Evolutionary conservation across 805 yeast genomes (phyloP), one percentile per base, ranked within the genome.

Genomic region (Metschnikowia lochheadii): DNA sequence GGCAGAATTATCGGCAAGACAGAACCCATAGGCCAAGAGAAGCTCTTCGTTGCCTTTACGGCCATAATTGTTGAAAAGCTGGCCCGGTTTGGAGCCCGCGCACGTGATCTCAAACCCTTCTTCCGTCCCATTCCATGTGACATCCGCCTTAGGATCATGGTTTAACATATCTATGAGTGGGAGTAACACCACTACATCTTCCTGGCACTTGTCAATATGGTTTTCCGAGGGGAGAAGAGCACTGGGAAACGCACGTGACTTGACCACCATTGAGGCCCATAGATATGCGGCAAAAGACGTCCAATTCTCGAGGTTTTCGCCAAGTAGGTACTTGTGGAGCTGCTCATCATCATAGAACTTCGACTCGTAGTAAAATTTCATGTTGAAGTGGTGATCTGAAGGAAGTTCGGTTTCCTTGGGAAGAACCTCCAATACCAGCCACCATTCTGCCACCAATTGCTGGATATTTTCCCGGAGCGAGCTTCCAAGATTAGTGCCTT

Each of bases 11-110:
- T 78, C 67, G 15, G 76, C 76, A 2, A 83, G 44, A 8, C 82
- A 77, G 66, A 91, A 91, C 0, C 97, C 97, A 64, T 91, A 91
- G 0, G 85, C 90, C 57, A 90, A 68, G 5, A 91, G 65, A 26
- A 90, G 66, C 56, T 89, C 96, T 55, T 87, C 95, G 61, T 89
- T 90, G 0, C 94, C 86, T 65, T 89, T 90, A 48, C 87, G 82
- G 2, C 97, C 97, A 65, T 91, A 90, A 65, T 88, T 87, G 63
- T 90, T 90, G 67, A 68, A 87, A 1, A 91, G 54, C 2, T 67
- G 63, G 1, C 78, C 79, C 1, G 43, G 15, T 20, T 53, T 55
- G 2, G 50, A 44, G 31, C 6, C 49, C 3, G 71, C 64, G 17
- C 72, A 40, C 34, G 15, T n/a, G 34, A 40, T 15, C 21, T 15